Base-by-base conservation (phyloP, 2,329 filamentous ascomycete species). In the Aspergillus terreus region DNA sequence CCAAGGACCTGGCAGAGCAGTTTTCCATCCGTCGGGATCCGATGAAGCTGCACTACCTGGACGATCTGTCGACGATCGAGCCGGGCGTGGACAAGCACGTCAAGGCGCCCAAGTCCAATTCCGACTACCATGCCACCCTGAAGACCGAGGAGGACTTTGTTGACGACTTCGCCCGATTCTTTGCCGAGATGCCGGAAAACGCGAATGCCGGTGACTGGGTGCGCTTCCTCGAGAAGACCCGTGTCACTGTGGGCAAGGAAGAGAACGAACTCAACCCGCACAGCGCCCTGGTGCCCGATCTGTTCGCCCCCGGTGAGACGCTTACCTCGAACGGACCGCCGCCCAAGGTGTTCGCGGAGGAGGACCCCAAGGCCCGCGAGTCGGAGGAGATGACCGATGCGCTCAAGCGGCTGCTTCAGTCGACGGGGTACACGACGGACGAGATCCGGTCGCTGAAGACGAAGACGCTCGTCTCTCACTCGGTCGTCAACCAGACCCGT, bases 401-500 rank as follows among this genome's bases (percentile, higher is more conserved):
- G 27, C 66, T 82, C 60, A 73, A 78, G 59, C 74, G 76, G 36
- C 68, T 86, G 41, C 75, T 80, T 58, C 76, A 81, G 61, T 76
- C 80, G 56, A 83, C 84, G 1, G 82, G 83, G 25, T 77, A 82
- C 65, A 68, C 66, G 15, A 66, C 71, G 51, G 56, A 71, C 1
- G 65, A 80, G 53, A 74, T 87, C 47, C 62, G 64, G 21, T 63
- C 60, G 2, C 71, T 95, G 53, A 78, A 82, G 52, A 75, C 82
- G 58, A 96, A 95, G 79, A 78, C 81, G 44, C 75, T 99, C 44
- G 87, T 95, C 44, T 66, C 68, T 4, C 88, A 92, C 65, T 73
- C 74, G 38, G 94, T 99, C 53, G 78, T 83, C 58, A 97, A 99
- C 75, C 92, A 97, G 80, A 97, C 94, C 19, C 88, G 92, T 77